Base-by-base conservation (phyloP, 1,139 yeast species). In the Saccharomycopsis phalli region DNA sequence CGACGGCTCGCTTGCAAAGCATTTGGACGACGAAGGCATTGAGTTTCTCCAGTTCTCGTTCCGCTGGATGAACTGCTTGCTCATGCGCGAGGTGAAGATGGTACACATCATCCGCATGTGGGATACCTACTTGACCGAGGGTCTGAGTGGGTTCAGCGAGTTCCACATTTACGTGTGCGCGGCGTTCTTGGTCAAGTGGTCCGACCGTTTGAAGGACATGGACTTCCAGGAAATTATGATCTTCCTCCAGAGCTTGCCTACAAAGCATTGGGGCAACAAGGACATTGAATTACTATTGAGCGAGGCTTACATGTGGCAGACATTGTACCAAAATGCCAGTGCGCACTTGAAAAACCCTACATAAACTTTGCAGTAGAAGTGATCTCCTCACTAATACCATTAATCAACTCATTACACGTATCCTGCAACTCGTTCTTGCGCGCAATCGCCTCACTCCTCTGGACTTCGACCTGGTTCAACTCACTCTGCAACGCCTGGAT, bases 91-190 rank as follows among this genome's bases (percentile, higher is more conserved):
- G 55, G 68, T 91, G 34, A 76, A 80, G 35, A 76, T 91, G 52
- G 66, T 68, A 30, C 71, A 86, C 46, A 83, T 91, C 6, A 76
- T 87, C 22, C 68, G 99, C 41, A 91, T 91, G 95, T 91, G 98
- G 98, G 99, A 91, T 56, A 88, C 99, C 0, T 91, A 91, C 57
- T 62, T 91, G 41, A 78, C 95, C 38, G 96, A 91, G 57, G 83
- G 82, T 4, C 80, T 91, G 0, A 70, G 81, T 28, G 96, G 97
- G 3, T 83, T 91, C 56, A 84, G 86, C 49, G 86, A 81, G 52
- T 91, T 93, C 60, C 99, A 91, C 58, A 87, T 91, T 6, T 91
- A 91, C 56, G 98, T 91, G 3, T 91, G 99, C 63, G 96, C 97
- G n/a, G 97, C 98, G 10, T 91, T 91, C 54, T 64, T 91, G 52